Evolutionary conservation across 108 stramenopile species (phyloP).

Genomic region (Fistulifera solaris): DNA sequence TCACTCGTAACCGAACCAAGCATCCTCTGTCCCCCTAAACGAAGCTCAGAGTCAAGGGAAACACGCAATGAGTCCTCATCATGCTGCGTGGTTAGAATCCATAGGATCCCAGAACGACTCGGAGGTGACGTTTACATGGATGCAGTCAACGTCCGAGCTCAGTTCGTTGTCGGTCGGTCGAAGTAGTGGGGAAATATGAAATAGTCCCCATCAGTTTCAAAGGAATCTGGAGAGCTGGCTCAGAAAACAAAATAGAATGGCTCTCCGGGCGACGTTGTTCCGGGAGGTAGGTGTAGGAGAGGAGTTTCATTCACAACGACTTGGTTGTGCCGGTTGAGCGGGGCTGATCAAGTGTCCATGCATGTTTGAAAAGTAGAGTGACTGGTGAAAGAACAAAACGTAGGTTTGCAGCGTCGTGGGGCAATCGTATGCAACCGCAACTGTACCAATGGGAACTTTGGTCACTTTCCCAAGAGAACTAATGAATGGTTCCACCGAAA

Average conservation of each 20-base stretch:
- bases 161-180: not conserved
- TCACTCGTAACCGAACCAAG: too few relatives aligned
- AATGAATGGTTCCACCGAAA: conserved; percentile 10
- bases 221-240: conserved; percentile 4
- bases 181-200: not conserved
- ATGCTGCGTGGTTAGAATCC: too few relatives aligned
- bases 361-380: conserved; percentile 16
- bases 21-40: too few relatives aligned
- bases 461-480: not conserved
- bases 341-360: conserved; percentile 25
- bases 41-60: too few relatives aligned
- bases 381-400: conserved; percentile 24
- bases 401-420: conserved; percentile 13
- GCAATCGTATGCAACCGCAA: conserved; percentile 20
- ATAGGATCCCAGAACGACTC: not conserved
- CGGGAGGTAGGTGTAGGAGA: not conserved
- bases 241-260: not conserved
- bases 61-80: too few relatives aligned
- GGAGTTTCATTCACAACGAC: conserved; percentile 17
- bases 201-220: not conserved
- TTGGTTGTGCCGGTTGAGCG: conserved; percentile 25
- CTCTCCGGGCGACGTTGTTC: too few relatives aligned
- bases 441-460: conserved; percentile 21
- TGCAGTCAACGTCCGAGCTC: not conserved
- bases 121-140: conserved; percentile 4